Evolutionary conservation across 2,329 filamentous ascomycete species (phyloP).

Genomic region (Trichophyton rubrum): DNA sequence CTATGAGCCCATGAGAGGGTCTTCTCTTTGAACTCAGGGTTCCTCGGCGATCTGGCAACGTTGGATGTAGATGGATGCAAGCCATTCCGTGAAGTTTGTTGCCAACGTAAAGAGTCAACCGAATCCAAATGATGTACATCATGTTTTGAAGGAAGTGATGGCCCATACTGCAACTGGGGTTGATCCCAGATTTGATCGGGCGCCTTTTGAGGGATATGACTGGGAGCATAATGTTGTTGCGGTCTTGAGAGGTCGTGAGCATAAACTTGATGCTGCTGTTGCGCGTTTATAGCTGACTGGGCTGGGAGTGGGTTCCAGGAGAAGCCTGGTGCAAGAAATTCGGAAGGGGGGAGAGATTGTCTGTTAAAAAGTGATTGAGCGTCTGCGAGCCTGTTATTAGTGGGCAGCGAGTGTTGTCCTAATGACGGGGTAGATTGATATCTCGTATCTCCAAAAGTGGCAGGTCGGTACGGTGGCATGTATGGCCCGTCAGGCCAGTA

Average conservation of each 20-base stretch:
- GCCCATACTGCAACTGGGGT: slow-evolving; percentile 17
- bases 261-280: slow-evolving; percentile 11
- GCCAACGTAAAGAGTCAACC: slow-evolving; percentile 20
- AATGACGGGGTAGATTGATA: slow-evolving; percentile 15
- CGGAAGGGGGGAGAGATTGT: slow-evolving; percentile 18
- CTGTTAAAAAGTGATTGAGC: slow-evolving; percentile 21
- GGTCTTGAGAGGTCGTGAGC: slow-evolving; percentile 23
- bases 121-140: slow-evolving; percentile 6
- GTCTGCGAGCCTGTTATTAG: slow-evolving; percentile 19
- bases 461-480: slow-evolving; percentile 46
- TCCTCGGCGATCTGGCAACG: slow-evolving; percentile 20
- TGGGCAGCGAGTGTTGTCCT: slow-evolving; percentile 15
- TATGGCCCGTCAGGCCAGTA: slow-evolving; percentile 54
- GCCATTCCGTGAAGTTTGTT: slow-evolving; percentile 4
- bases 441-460: slow-evolving; percentile 43
- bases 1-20: slow-evolving; percentile 57
- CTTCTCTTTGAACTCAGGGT: slow-evolving; percentile 52
- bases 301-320: slow-evolving; percentile 24
- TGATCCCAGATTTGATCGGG: slow-evolving; percentile 16
- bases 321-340: slow-evolving; percentile 18
- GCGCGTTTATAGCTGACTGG: slow-evolving; percentile 10
- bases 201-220: slow-evolving; percentile 21
- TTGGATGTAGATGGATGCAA: slow-evolving; percentile 17
- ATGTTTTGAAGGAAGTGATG: slow-evolving; percentile 5
- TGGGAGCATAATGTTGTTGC: slow-evolving; percentile 24